A percentile compares a stretch with the other conserved stretches of the same genome.
phyloP scores from a whole-genome alignment of 257 asterid species.

The Jacaranda mimosifolia region DNA sequence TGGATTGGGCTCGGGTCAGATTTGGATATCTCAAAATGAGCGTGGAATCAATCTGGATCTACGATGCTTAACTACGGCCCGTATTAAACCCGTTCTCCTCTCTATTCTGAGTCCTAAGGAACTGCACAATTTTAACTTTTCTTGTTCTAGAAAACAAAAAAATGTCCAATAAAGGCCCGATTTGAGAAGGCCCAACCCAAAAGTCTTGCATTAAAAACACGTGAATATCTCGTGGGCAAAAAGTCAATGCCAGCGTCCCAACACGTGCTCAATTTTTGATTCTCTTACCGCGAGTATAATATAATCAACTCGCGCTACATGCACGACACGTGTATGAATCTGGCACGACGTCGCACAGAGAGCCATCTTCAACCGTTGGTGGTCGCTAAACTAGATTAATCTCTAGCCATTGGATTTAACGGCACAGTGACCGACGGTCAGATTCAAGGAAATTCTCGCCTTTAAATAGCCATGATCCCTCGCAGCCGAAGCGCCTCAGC shows the following conservation, averaged over 20 bases:
- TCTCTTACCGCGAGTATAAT: background rate
- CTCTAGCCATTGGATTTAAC: constrained; percentile 45
- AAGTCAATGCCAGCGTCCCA: constrained; percentile 36
- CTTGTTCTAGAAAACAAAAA: too few relatives aligned
- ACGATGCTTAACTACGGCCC: too few relatives aligned
- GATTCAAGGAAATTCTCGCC: constrained; percentile 35
- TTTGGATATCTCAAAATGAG: too few relatives aligned
- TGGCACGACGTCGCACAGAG: constrained; percentile 5
- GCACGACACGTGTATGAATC: constrained; percentile 17
- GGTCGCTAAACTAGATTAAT: constrained; percentile 21
- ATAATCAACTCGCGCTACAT: background rate
- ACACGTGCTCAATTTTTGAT: constrained; percentile 30
- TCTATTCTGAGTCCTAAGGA: too few relatives aligned
- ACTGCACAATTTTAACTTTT: too few relatives aligned
- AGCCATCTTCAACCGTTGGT: constrained; percentile 25
- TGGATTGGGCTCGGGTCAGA: too few relatives aligned
- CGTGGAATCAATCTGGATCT: too few relatives aligned
- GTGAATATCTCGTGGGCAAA: background rate
- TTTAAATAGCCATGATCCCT: constrained; percentile 42
- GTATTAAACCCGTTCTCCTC: too few relatives aligned
- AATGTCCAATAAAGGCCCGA: background rate
- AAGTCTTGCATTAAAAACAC: background rate
- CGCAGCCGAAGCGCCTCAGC: constrained; percentile 46
- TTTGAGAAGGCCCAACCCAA: background rate
- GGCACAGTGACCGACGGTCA: constrained; percentile 45